Conservation (phyloP, 2,329 filamentous ascomycete genomes). For the Teratosphaeria epicoccoides region DNA sequence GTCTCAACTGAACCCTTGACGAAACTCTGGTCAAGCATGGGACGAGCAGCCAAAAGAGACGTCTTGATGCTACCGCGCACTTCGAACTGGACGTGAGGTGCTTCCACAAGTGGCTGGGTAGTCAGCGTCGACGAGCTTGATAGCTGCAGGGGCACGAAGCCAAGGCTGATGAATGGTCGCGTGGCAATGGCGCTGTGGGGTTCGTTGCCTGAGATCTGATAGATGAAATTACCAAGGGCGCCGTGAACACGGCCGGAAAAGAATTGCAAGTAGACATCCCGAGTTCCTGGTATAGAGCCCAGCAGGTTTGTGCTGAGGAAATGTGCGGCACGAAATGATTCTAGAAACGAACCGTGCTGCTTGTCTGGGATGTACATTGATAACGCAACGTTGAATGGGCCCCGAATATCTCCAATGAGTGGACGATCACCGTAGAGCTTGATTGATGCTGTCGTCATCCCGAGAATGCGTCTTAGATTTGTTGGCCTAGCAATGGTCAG, state of each 20-base stretch:
- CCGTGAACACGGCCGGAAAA: not conserved
- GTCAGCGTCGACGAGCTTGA: not conserved
- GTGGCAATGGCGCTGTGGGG: not conserved
- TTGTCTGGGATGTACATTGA: not conserved
- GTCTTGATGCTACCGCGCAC: not conserved
- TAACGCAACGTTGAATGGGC: not conserved
- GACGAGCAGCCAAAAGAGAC: not conserved
- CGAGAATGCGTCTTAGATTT: not conserved
- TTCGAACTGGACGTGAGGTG: not conserved
- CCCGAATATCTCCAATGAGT: not conserved
- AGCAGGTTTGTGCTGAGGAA: not conserved
- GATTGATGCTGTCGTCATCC: not conserved
- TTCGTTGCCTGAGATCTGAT: not conserved
- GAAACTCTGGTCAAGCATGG: not conserved
- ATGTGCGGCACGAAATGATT: not conserved
- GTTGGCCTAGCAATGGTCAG: not conserved
- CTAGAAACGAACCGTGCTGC: not conserved
- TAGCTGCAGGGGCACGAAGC: not conserved
- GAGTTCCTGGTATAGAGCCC: not conserved
- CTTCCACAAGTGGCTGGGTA: not conserved
- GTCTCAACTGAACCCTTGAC: not conserved
- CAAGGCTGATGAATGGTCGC: not conserved
- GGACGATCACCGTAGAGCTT: not conserved
- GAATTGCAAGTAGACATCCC: not conserved
- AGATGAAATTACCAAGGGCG: too few species aligned